phyloP scores from a whole-genome alignment of 2,329 filamentous ascomycete species.

The Diaporthe sp. region DNA sequence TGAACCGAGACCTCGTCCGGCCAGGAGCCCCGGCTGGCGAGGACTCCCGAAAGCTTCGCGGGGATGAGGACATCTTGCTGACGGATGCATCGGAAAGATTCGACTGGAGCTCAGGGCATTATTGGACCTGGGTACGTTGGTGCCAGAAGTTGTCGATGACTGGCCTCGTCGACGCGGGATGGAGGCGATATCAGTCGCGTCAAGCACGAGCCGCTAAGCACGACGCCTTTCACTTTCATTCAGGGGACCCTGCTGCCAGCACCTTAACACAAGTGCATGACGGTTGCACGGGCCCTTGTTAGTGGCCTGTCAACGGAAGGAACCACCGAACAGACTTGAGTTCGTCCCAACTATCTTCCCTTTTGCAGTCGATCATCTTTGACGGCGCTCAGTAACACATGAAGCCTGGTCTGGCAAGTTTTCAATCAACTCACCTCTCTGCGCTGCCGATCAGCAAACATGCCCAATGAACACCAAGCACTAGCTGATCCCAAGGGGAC shows the following conservation, averaged over 20 bases:
- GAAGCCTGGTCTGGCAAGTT: background rate
- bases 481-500: background rate
- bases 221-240: background rate
- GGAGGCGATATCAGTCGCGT: background rate
- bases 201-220: slow-evolving; percentile 2
- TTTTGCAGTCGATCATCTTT: background rate
- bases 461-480: background rate
- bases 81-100: background rate
- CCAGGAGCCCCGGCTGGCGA: slow-evolving; percentile 52
- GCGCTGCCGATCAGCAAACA: background rate
- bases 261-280: background rate
- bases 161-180: background rate
- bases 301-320: background rate
- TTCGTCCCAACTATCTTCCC: background rate
- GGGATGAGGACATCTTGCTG: slow-evolving; percentile 49
- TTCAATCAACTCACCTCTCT: too few species aligned
- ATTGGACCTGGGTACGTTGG: background rate
- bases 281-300: background rate
- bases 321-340: background rate
- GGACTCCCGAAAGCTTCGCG: slow-evolving; percentile 50
- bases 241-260: background rate
- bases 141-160: background rate
- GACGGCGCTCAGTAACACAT: background rate
- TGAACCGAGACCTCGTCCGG: slow-evolving; percentile 77
- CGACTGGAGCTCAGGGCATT: background rate